These are phyloP conservation scores for Aspergillus avenaceus DNA, from an alignment of 495 filamentous ascomycete species.

Conservation along the genomic window DNA sequence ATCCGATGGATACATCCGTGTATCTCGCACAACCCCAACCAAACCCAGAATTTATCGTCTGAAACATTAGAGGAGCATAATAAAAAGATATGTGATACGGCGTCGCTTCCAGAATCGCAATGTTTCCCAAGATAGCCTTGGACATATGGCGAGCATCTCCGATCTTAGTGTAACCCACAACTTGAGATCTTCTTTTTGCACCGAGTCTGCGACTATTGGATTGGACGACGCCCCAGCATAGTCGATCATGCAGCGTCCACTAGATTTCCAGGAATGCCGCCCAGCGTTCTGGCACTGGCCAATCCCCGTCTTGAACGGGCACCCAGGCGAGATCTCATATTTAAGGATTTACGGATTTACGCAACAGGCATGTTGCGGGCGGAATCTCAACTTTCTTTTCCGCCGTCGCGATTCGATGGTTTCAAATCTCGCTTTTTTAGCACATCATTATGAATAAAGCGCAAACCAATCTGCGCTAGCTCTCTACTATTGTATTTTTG, in stretches of 20 bases:
- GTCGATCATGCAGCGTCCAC: not conserved
- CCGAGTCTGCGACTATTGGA: not conserved
- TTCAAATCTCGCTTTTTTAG: no score
- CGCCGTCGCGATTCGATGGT: not conserved
- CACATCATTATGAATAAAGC: no score
- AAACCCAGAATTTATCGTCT: not conserved
- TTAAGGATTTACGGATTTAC: not conserved
- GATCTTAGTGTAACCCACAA: slow-evolving; percentile 1
- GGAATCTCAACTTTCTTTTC: not conserved
- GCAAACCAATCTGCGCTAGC: no score
- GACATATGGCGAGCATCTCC: not conserved
- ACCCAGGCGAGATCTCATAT: not conserved
- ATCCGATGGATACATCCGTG: not conserved
- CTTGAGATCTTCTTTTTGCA: not conserved
- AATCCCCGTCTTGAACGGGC: no score
- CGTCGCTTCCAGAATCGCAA: not conserved
- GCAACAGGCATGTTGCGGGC: not conserved
- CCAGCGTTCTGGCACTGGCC: not conserved
- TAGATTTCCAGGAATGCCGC: not conserved
- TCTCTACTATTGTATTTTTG: not conserved
- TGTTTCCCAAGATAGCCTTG: not conserved
- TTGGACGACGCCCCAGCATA: not conserved
- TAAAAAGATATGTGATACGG: not conserved
- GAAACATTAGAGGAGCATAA: not conserved
- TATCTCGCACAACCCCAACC: not conserved